phyloP scores from a whole-genome alignment of 2,329 filamentous ascomycete genomes.

The Aschersonia sp. region DNA sequence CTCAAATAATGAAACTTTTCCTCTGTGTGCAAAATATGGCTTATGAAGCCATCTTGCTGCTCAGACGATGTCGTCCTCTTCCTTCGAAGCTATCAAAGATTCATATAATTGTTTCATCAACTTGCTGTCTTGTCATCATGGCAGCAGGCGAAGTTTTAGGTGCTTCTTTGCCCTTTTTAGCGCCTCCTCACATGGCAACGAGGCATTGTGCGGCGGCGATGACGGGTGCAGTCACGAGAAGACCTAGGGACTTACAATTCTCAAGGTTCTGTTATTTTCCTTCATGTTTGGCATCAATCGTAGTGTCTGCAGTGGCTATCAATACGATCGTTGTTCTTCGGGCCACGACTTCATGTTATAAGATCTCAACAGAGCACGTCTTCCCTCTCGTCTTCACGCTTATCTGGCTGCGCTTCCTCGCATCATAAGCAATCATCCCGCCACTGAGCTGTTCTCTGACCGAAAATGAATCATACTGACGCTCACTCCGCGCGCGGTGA shows the following conservation, averaged over 20 bases:
- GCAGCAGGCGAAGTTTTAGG: background rate
- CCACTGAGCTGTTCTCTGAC: constrained; percentile 1
- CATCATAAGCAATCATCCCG: background rate
- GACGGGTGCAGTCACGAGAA: background rate
- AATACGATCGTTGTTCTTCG: background rate
- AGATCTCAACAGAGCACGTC: no score
- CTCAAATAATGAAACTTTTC: background rate
- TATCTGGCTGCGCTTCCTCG: background rate
- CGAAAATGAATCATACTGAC: constrained; percentile 13
- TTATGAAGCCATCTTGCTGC: background rate
- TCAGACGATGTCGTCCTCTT: constrained; percentile 17
- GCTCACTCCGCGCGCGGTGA: background rate
- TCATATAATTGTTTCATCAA: background rate
- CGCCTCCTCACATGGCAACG: background rate
- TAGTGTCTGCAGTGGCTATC: background rate
- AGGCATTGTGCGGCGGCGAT: background rate
- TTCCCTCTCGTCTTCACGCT: background rate
- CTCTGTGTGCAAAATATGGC: background rate
- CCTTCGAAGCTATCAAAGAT: constrained; percentile 3
- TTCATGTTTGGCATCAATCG: no score
- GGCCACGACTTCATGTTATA: no score
- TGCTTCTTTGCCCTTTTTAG: background rate
- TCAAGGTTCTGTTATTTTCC: background rate
- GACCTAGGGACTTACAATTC: background rate
- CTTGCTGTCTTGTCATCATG: constrained; percentile 12